These are phyloP conservation scores for Drechslerella dactyloides DNA, from an alignment of 2,329 filamentous ascomycete genomes.

Conservation along the genomic window DNA sequence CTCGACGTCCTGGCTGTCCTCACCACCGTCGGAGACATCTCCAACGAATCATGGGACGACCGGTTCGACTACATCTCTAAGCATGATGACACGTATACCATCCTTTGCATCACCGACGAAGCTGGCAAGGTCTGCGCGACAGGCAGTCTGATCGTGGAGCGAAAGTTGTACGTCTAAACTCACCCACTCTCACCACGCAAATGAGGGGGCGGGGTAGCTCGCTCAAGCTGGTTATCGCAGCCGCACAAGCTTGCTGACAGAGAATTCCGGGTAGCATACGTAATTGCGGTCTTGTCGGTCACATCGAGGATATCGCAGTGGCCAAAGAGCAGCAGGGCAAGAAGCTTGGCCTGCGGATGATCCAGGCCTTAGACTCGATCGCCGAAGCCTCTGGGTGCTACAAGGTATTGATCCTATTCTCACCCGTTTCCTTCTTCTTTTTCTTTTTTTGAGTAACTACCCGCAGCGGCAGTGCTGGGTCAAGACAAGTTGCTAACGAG, in stretches of 20 bases:
- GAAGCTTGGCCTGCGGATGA: conserved; percentile 89
- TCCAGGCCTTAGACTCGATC: conserved; percentile 89
- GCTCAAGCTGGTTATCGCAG: not conserved
- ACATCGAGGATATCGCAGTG: conserved; percentile 98
- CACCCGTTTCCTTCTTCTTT: not conserved
- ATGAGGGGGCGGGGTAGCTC: conserved; percentile 1
- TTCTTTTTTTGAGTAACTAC: not conserved
- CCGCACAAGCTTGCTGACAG: not conserved
- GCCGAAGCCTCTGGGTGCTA: conserved; percentile 91
- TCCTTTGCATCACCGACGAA: conserved; percentile 82
- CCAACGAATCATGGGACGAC: conserved; percentile 73
- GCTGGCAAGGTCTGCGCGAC: conserved; percentile 78
- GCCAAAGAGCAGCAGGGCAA: conserved; percentile 95
- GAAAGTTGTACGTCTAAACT: conserved; percentile 74
- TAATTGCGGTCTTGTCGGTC: conserved; percentile 80
- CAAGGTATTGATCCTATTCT: conserved; percentile 64
- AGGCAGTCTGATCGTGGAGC: conserved; percentile 86
- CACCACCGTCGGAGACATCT: conserved; percentile 89
- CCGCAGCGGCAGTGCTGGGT: too few species aligned
- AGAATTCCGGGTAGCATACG: conserved; percentile 68
- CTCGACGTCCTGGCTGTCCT: conserved; percentile 89
- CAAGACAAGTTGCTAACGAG: not conserved
- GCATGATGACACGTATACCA: conserved; percentile 79
- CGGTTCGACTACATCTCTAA: conserved; percentile 81
- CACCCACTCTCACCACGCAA: not conserved